Conservation (phyloP, 352 stramenopile species). For the Pythium sp. region DNA sequence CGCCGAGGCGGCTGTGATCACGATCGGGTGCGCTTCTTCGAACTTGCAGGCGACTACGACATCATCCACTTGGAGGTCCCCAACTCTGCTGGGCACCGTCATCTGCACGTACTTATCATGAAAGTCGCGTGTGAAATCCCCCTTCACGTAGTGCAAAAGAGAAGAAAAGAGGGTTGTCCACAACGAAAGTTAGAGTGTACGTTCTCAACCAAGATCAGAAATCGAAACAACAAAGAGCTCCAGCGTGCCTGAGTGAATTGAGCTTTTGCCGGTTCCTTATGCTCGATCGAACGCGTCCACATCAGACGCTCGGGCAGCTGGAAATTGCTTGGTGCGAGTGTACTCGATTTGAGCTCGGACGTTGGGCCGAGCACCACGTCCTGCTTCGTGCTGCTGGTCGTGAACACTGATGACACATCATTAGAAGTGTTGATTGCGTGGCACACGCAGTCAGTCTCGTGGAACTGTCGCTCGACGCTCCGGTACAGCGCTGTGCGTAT, state of each 20-base stretch:
- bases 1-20: too few species aligned
- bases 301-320: background rate
- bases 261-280: background rate
- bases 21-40: too few species aligned
- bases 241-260: background rate
- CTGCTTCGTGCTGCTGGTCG: background rate
- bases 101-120: conserved; percentile 1
- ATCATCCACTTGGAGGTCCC: background rate
- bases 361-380: conserved; percentile 6
- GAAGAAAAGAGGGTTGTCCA: background rate
- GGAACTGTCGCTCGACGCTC: background rate
- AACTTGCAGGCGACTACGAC: background rate
- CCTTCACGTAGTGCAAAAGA: background rate
- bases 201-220: background rate
- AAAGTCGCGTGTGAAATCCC: background rate
- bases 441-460: conserved; percentile 4
- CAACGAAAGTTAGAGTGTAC: too few species aligned
- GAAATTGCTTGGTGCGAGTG: background rate
- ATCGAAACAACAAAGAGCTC: background rate
- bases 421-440: background rate
- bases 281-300: conserved; percentile 3
- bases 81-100: background rate
- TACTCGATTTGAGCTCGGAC: conserved; percentile 11
- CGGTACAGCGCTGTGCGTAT: too few species aligned
- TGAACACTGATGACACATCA: too few species aligned